phyloP scores from a whole-genome alignment of 176 grass and related monocot species.

The Dactylis glomerata region DNA sequence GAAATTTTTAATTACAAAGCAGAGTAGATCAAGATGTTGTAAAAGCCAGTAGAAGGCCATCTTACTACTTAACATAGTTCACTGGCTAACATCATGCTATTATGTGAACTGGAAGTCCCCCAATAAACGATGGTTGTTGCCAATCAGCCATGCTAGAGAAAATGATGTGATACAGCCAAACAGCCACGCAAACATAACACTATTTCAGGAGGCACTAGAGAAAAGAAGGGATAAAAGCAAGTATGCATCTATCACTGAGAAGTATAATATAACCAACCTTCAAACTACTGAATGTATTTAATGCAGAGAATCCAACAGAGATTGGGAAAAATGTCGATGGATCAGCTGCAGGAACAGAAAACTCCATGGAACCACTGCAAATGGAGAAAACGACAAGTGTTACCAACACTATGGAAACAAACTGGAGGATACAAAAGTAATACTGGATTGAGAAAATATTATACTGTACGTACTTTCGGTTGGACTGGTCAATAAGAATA shows the following conservation, averaged over 20 bases:
- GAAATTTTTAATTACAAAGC: neutral
- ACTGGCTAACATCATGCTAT: neutral
- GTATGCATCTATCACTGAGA: constrained; percentile 5
- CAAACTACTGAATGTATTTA: constrained; percentile 70
- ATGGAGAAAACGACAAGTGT: constrained; percentile 20
- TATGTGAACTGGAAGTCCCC: neutral
- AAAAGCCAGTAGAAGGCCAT: neutral
- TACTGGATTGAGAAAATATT: neutral
- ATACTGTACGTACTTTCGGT: constrained; percentile 55
- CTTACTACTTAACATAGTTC: neutral
- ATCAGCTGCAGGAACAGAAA: constrained; percentile 68
- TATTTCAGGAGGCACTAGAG: neutral
- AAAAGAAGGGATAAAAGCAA: neutral
- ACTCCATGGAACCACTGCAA: constrained; percentile 88
- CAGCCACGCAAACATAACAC: neutral
- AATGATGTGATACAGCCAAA: neutral
- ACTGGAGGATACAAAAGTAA: neutral
- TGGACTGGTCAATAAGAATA: constrained; percentile 84
- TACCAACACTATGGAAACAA: neutral
- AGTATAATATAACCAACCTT: constrained; percentile 56
- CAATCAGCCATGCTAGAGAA: neutral
- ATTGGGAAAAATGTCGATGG: constrained; percentile 80
- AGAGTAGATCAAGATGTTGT: neutral
- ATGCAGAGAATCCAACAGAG: constrained; percentile 63
- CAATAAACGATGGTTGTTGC: neutral